Percentiles rank a stretch among this genome's conserved stretches.
phyloP scores from a whole-genome alignment of 768 basidiomycete species.

The Boletus vermiculosoides region DNA sequence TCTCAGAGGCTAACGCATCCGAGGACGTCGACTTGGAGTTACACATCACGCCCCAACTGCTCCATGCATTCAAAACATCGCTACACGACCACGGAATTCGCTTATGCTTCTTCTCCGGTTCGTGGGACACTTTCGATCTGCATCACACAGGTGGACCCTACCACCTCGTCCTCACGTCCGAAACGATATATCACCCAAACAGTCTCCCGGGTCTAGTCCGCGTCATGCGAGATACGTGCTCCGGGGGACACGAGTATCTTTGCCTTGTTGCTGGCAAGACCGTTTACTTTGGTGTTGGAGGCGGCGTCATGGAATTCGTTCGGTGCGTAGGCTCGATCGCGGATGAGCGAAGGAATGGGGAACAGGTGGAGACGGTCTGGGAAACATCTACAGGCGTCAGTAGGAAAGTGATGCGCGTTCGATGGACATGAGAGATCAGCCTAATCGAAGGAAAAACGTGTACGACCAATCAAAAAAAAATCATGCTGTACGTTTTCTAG shows the following conservation, averaged over 20 bases:
- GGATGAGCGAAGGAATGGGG: slow-evolving; percentile 21
- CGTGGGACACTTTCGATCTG: slow-evolving; percentile 65
- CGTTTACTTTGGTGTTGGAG: slow-evolving; percentile 94
- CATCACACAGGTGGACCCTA: slow-evolving; percentile 41
- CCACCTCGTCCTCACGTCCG: slow-evolving; percentile 81
- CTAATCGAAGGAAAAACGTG: neutral
- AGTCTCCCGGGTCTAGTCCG: slow-evolving; percentile 60
- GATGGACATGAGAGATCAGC: slow-evolving; percentile 40
- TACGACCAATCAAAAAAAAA: neutral
- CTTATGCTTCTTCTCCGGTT: slow-evolving; percentile 77
- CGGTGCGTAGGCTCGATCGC: slow-evolving; percentile 38
- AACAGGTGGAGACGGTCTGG: slow-evolving; percentile 58
- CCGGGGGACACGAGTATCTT: slow-evolving; percentile 21
- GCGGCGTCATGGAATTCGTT: slow-evolving; percentile 78
- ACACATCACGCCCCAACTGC: slow-evolving; percentile 61
- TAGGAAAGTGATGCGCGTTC: slow-evolving; percentile 63
- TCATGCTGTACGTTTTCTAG: neutral
- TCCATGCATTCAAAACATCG: slow-evolving; percentile 61
- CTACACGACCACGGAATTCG: slow-evolving; percentile 52
- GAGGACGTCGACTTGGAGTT: slow-evolving; percentile 48
- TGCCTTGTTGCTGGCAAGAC: slow-evolving; percentile 90
- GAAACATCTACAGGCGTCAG: slow-evolving; percentile 69
- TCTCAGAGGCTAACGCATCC: slow-evolving; percentile 25
- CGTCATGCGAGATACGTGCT: slow-evolving; percentile 45
- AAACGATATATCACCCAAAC: slow-evolving; percentile 83